Percentiles rank a stretch among this genome's conserved stretches.
Conservation (phyloP, 2,329 filamentous ascomycete species). For the Ceratocystis huliohia region DNA sequence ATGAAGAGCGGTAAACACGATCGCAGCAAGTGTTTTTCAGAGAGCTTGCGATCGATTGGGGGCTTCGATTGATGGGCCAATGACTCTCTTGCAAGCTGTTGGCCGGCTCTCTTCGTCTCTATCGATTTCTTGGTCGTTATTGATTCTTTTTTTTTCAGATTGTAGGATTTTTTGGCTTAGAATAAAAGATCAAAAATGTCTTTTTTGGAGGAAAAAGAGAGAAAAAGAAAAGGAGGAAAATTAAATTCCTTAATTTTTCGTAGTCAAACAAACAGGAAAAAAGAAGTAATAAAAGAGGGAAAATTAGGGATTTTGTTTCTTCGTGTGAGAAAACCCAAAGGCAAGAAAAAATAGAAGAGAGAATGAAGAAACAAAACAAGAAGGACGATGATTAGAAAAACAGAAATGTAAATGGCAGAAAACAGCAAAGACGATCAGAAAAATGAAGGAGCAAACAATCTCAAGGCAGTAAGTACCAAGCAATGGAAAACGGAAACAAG, state of each 20-base stretch:
- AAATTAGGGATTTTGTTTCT: no score
- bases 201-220: not conserved
- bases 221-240: not conserved
- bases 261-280: slow-evolving; percentile 7
- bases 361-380: not conserved
- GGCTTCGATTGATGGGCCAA: not conserved
- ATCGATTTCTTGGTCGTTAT: not conserved
- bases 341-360: not conserved
- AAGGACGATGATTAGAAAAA: not conserved
- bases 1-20: no score
- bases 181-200: slow-evolving; percentile 4
- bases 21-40: no score
- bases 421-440: slow-evolving; percentile 4
- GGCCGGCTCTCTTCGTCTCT: not conserved
- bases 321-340: not conserved
- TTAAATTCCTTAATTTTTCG: not conserved
- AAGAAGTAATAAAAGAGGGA: not conserved
- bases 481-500: not conserved
- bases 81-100: not conserved
- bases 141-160: not conserved
- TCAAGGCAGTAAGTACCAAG: not conserved
- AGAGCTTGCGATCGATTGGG: not conserved
- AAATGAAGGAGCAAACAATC: slow-evolving; percentile 2
- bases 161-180: slow-evolving; percentile 1
- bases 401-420: not conserved